Evolutionary conservation across 192 early-diverging fungal genomes (phyloP), one percentile per base, ranked within the genome.

Genomic region (Allomyces javanicus): DNA sequence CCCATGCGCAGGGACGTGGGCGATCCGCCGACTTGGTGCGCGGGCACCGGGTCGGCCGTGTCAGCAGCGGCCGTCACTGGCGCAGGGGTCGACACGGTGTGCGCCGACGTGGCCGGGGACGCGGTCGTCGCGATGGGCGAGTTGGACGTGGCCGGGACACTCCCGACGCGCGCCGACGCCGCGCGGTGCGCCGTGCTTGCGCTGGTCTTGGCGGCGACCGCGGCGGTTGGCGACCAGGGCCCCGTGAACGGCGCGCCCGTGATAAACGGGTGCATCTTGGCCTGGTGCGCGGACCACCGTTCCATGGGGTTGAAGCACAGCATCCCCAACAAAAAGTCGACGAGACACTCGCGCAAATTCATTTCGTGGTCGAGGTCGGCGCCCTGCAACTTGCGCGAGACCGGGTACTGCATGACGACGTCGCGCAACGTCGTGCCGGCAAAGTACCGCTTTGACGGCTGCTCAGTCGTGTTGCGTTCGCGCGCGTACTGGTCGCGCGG

Each of bases 281-380:
- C 96, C 73, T 99, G 92, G 50, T 90, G 88, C 21, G 96, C 94
- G 11, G 91, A 88, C 94, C 94, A 96, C 64, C 96, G 80, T 72
- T 89, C 89, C 66, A 89, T 80, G 1, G 92, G 94, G 66, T 99
- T 94, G 25, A 96, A 68, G 58, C 86, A 85, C 58, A 99, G 75
- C 24, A 99, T 73, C 17, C 94, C 94, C 33, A 84, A 78, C 23
- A 96, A 70, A 75, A 99, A 99, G 74, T 99, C 93, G 50, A 93
- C 83, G 61, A 99, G 86, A 9, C 87, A 84, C 19, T 77, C 63
- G 6, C 93, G 83, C 69, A 78, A 84, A 66, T 79, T 75, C 33
- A 40, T 40, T 40, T 40, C 78, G 63, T 71, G 78, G 63, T 75
- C 75, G 65, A 71, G 73, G 24, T 76, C 75, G 7, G 70, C 25